Conservation (phyloP, 805 yeast genomes). For the Nakazawaea pomicola region DNA sequence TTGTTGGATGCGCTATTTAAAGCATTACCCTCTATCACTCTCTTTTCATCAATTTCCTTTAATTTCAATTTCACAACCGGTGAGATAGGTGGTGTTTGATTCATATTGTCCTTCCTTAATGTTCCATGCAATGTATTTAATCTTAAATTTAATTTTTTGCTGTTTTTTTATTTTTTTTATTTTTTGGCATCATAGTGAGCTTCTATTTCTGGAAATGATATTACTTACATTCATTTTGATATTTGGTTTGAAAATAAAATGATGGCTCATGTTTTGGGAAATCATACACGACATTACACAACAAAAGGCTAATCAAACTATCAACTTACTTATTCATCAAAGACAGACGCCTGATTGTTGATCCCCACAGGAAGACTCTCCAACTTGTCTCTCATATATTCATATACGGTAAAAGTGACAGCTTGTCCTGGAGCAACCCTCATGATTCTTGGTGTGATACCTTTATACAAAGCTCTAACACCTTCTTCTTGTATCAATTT, state of each 20-base stretch:
- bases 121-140: too few relatives aligned
- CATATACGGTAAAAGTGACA: conserved; percentile 95
- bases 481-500: conserved; percentile 90
- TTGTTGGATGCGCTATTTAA: conserved; percentile 5
- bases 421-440: conserved; percentile 99
- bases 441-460: conserved; percentile 98
- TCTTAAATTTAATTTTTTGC: neutral
- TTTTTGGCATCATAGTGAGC: too few relatives aligned
- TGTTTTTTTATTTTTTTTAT: conserved; percentile 2
- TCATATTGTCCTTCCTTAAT: conserved; percentile 1
- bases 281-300: too few relatives aligned
- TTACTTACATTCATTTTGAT: too few relatives aligned
- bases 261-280: too few relatives aligned
- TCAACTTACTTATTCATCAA: conserved; percentile 12
- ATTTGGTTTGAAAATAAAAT: too few relatives aligned
- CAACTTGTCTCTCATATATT: conserved; percentile 69
- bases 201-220: too few relatives aligned
- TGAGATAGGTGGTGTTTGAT: conserved; percentile 14
- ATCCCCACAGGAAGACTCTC: conserved; percentile 31
- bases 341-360: conserved; percentile 12
- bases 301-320: too few relatives aligned
- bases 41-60: conserved; percentile 6
- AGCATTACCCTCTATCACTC: neutral
- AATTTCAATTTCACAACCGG: conserved; percentile 13
- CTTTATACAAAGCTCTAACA: conserved; percentile 81